Evolutionary conservation across 768 basidiomycete genomes (phyloP).

Genomic region (Scleroderma bovista): DNA sequence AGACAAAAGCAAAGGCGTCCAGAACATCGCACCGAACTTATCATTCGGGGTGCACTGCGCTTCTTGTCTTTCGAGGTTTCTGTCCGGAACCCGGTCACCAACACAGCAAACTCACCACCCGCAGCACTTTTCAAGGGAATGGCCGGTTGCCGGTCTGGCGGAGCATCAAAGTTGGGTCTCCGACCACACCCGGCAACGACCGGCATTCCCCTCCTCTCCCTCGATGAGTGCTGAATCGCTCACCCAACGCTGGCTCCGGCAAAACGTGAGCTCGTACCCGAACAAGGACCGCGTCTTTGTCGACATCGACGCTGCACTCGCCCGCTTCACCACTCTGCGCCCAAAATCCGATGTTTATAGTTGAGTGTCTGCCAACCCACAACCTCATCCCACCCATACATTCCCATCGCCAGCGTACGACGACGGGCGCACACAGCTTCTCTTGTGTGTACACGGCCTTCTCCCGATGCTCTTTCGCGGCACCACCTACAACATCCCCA

Average conservation of each 20-base stretch:
- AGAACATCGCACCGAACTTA: background rate
- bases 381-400: slow-evolving; percentile 8
- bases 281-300: slow-evolving; percentile 50
- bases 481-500: slow-evolving; percentile 86
- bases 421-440: slow-evolving; percentile 87
- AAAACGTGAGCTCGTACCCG: slow-evolving; percentile 55
- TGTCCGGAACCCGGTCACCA: background rate
- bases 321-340: slow-evolving; percentile 49
- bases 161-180: background rate
- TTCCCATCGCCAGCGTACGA: slow-evolving; percentile 64
- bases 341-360: slow-evolving; percentile 84
- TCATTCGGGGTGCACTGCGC: background rate
- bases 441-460: slow-evolving; percentile 88
- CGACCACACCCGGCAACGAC: background rate
- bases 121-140: background rate
- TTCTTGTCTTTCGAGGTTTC: background rate
- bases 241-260: slow-evolving; percentile 58
- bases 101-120: background rate
- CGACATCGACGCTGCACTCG: slow-evolving; percentile 59
- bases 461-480: slow-evolving; percentile 78
- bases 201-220: background rate
- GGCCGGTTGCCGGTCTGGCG: background rate
- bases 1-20: background rate
- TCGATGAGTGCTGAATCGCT: slow-evolving; percentile 30
- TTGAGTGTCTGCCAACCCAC: slow-evolving; percentile 23